These are phyloP conservation scores for Alisma plantagoaquatica DNA, from an alignment of 106 monocot genomes.

Conservation along the genomic window DNA sequence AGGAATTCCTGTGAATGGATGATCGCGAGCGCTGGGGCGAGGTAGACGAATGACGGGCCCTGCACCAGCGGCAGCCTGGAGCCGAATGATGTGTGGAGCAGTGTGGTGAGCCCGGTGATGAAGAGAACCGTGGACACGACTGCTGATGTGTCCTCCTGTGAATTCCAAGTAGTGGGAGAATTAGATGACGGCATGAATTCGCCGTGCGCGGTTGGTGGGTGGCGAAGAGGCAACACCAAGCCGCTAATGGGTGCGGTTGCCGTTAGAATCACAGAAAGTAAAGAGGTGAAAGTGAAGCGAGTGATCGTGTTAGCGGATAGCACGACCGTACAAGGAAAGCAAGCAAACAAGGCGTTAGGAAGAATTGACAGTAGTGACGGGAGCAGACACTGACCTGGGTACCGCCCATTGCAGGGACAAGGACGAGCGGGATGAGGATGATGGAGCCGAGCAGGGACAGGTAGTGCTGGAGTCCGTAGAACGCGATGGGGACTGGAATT, in stretches of 20 bases:
- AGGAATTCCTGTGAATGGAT: constrained; percentile 62
- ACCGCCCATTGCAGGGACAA: constrained; percentile 92
- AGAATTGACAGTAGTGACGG: too few relatives aligned
- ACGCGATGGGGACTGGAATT: constrained; percentile 54
- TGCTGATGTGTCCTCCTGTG: constrained; percentile 70
- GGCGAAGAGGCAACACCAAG: too few relatives aligned
- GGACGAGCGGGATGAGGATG: constrained; percentile 64
- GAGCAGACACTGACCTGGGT: constrained; percentile 26
- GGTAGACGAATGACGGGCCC: constrained; percentile 86
- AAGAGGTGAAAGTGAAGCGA: too few relatives aligned
- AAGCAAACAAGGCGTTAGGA: too few relatives aligned
- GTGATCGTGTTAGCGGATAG: too few relatives aligned
- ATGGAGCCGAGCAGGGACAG: constrained; percentile 75
- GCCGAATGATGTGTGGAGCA: constrained; percentile 67
- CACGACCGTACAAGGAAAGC: too few relatives aligned
- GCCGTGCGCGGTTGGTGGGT: too few relatives aligned
- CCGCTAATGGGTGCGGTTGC: too few relatives aligned
- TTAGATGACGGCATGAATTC: too few relatives aligned
- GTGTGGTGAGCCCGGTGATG: constrained; percentile 72
- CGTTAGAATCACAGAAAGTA: too few relatives aligned
- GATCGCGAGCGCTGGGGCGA: constrained; percentile 70
- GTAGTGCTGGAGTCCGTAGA: constrained; percentile 70
- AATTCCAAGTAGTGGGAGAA: too few relatives aligned
- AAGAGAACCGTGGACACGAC: constrained; percentile 79
- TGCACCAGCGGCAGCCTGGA: too few relatives aligned